Percentiles rank a stretch among this genome's conserved stretches.
These are phyloP conservation scores for Paramecium octaurelia DNA, from an alignment of 73 alveolate species.

Conservation along the genomic window DNA sequence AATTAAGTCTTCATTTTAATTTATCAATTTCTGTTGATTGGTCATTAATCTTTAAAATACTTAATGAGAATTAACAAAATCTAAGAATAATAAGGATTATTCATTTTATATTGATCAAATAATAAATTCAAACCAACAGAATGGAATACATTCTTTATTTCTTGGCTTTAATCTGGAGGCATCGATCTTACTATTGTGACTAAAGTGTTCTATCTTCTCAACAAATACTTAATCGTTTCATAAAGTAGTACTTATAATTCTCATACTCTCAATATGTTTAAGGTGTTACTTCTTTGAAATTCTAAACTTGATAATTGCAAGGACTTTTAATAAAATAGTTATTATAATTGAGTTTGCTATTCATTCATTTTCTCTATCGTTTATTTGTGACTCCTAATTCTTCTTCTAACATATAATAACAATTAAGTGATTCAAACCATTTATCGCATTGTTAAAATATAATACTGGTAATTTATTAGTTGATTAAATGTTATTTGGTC, in stretches of 20 bases:
- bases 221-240: not conserved
- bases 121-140: not conserved
- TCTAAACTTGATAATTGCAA: not conserved
- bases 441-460: not conserved
- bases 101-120: not conserved
- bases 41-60: not conserved
- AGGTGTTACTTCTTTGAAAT: not conserved
- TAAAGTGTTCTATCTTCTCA: not conserved
- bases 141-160: not conserved
- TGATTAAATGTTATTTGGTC: not conserved
- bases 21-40: not conserved
- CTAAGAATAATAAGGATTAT: not conserved
- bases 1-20: slow-evolving; percentile 20
- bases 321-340: not conserved
- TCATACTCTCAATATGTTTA: not conserved
- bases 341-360: not conserved
- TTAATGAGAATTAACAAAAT: not conserved
- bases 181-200: not conserved
- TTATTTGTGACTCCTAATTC: not conserved
- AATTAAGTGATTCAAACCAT: not conserved
- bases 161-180: not conserved
- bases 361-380: not conserved
- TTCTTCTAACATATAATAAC: not conserved
- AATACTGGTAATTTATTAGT: not conserved
- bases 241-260: not conserved